Evolutionary conservation across 495 filamentous ascomycete species (phyloP).

Genomic region (Lophiotrema nucula): DNA sequence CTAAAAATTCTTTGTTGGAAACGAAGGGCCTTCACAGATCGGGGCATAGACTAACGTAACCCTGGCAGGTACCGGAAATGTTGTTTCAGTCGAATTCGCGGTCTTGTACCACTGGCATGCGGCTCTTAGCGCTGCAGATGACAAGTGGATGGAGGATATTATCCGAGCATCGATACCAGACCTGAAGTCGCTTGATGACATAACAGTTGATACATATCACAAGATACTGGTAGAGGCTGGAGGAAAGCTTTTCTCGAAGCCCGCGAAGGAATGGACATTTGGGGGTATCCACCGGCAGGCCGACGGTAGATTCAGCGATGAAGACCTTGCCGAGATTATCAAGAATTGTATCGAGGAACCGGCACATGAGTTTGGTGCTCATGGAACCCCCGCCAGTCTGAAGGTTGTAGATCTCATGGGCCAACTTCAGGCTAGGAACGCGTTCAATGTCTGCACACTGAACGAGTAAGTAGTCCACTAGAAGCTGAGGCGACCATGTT

Average conservation of each 20-base stretch:
- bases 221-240: constrained; percentile 55
- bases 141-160: constrained; percentile 38
- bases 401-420: constrained; percentile 38
- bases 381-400: constrained; percentile 37
- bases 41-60: too few relatives aligned
- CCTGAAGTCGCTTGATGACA: constrained; percentile 39
- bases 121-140: constrained; percentile 37
- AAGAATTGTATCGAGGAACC: constrained; percentile 59
- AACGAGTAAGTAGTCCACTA: constrained; percentile 31
- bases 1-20: too few relatives aligned
- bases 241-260: constrained; percentile 50
- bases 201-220: constrained; percentile 53
- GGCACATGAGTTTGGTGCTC: constrained; percentile 37
- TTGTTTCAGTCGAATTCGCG: constrained; percentile 40
- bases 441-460: constrained; percentile 40
- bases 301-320: constrained; percentile 59
- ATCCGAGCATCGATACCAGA: constrained; percentile 26
- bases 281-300: constrained; percentile 52
- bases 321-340: constrained; percentile 59
- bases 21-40: too few relatives aligned
- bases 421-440: constrained; percentile 34
- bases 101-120: constrained; percentile 42
- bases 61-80: constrained; percentile 36
- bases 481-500: neutral
- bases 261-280: constrained; percentile 56